Base-by-base conservation (phyloP, 2,329 filamentous ascomycete genomes). In the Teratosphaeria viscida region DNA sequence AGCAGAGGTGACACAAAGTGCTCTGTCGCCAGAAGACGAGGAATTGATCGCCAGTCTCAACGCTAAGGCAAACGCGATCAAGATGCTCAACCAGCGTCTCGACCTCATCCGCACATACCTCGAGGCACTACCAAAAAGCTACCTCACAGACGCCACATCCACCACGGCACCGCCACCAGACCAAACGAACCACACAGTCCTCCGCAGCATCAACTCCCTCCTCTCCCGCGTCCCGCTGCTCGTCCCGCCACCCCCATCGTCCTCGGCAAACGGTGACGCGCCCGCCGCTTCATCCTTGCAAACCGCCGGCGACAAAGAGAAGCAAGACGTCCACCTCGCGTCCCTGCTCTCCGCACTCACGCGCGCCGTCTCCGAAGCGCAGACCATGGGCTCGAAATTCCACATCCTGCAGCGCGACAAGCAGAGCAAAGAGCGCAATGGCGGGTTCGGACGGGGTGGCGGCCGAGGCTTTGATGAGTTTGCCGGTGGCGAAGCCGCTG, bases 21-120 rank as follows among this genome's bases (percentile, higher is more conserved):
- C 72, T 67, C 74, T 86, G 26, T 81, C 80, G 0, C 74, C 81
- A 0, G 84, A 87, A 64, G 85, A 87, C 61, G 84, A 87, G 74
- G 85, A 87, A 68, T 73, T 86, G 53, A 79, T 87, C 57, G 80
- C 84, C 27, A 82, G 79, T 16, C 83, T 99, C 26, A 94, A 87
- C 32, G 88, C 91, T 62, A 96, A 95, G 69, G 83, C 88, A 63
- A 97, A 96, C 74, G 92, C 94, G 29, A 87, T 96, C 70, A 92
- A 91, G 76, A 96, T 96, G 85, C 84, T 99, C 32, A 86, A 92
- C 73, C 63, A 80, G 72, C 71, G 81, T 73, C 70, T 82, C 64
- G 68, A 78, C 66, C 76, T 85, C 70, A 71, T 85, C 69, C 74
- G 83, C 63, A 59, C 81, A 72, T 97, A 96, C 71, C 84, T 99